Percentiles rank a stretch among this genome's conserved stretches.
Evolutionary conservation across 257 asterid species (phyloP).

Genomic region (Vinca minor): DNA sequence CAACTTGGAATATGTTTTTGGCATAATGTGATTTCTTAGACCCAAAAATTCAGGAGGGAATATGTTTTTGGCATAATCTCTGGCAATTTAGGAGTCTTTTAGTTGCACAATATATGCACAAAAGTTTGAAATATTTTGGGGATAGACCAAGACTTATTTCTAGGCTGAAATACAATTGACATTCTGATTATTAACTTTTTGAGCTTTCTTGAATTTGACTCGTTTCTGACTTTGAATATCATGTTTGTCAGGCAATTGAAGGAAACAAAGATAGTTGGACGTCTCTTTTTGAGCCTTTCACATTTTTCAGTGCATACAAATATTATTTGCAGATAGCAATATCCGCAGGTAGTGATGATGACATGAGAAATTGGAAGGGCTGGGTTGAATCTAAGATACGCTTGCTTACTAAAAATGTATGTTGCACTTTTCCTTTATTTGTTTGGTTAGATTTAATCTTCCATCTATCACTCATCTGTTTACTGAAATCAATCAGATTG

Average conservation of each 20-base stretch:
- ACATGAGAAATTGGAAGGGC: constrained; percentile 80
- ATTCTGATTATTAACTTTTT: background rate
- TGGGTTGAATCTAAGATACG: constrained; percentile 90
- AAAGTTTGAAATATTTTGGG: no score
- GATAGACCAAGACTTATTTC: no score
- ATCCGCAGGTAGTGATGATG: constrained; percentile 61
- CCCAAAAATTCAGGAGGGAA: no score
- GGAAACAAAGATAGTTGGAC: constrained; percentile 55
- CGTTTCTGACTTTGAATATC: constrained; percentile 4
- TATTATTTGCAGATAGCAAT: constrained; percentile 81
- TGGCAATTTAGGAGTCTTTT: no score
- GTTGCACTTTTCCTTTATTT: background rate
- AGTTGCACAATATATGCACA: no score
- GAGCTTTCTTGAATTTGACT: background rate
- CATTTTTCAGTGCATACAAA: constrained; percentile 72
- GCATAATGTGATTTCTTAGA: no score
- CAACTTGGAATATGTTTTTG: no score
- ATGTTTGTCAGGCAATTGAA: constrained; percentile 50
- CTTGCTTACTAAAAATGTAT: constrained; percentile 65
- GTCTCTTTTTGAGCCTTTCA: constrained; percentile 60
- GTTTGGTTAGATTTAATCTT: background rate
- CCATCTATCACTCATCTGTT: constrained; percentile 7
- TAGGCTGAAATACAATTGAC: background rate
- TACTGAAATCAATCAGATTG: constrained; percentile 40
- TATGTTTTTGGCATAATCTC: no score